Evolutionary conservation across 495 filamentous ascomycete genomes (phyloP), one percentile per base, ranked within the genome.

Genomic region (Trichoderma reesei): DNA sequence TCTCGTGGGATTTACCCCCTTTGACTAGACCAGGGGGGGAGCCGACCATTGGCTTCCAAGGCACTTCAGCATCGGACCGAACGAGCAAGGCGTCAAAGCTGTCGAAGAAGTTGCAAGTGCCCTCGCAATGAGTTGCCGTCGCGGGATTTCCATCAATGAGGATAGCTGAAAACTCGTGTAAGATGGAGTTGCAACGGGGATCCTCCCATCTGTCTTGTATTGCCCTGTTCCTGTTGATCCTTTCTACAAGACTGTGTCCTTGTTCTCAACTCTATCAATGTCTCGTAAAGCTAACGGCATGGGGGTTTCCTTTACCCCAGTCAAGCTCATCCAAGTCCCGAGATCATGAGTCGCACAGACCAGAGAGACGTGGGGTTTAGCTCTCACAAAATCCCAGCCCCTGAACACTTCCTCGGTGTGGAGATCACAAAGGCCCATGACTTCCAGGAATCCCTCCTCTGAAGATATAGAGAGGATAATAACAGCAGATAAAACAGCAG

Each of bases 11-110:
- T 18, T 48, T 18, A 18, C 16, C n/a, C 8, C 34, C 6, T 31
- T 56, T 56, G 51, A 10, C 42, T 39, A 39, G 51, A 56, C 51
- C 26, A 5, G 51, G 44, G n/a, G 42, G 5, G 0, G 42, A 16
- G 42, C 13, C 42, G n/a, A n/a, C n/a, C n/a, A n/a, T n/a, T 16
- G 48, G 26, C n/a, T n/a, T n/a, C 51, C 26, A 56, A 34, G n/a
- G 51, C 51, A 56, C 9, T 13, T 48, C 34, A 33, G 26, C 13
- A 56, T 56, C 51, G 51, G 51, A 56, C 51, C 51, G 51, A 56
- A 56, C 26, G 20, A 33, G 51, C 20, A 56, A 56, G 51, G 34
- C 51, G 51, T 56, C 51, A 56, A 56, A 34, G 3, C 0, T 34
- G 51, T 34, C 26, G 20, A 34, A 33, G 10, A 31, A 56, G 9